Percentiles rank a stretch among this genome's conserved stretches.
Conservation (phyloP, 768 basidiomycete genomes). For the Tulasnella sp. region DNA sequence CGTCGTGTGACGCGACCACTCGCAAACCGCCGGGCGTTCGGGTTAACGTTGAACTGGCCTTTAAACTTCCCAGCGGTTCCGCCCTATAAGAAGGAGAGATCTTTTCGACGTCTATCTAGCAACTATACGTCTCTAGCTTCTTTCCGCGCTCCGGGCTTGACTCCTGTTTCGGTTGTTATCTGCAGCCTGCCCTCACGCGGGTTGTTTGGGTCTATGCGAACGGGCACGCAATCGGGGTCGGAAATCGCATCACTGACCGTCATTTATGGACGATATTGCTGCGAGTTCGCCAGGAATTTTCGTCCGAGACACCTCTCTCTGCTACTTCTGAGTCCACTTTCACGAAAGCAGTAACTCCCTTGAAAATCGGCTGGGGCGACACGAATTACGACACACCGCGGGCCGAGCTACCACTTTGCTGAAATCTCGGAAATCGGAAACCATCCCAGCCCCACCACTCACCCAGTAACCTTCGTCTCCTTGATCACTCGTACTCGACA, state of each 20-base stretch:
- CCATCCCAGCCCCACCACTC: not conserved
- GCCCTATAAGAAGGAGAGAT: not conserved
- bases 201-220: not conserved
- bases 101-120: not conserved
- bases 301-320: not conserved
- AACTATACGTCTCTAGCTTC: not conserved
- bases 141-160: not conserved
- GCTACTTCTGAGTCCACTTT: not conserved
- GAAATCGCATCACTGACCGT: not conserved
- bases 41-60: not conserved
- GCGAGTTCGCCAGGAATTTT: not conserved
- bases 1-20: not conserved
- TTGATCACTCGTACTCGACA: not conserved
- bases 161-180: not conserved
- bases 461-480: not conserved
- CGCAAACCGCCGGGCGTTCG: not conserved
- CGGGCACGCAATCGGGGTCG: not conserved
- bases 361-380: not conserved
- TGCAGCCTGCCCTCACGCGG: not conserved
- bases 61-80: not conserved
- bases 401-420: not conserved
- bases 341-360: not conserved
- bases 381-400: not conserved
- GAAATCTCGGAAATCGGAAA: not conserved
- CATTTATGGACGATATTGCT: not conserved